Conservation (phyloP, 129 eudicot species). For the Flaveria bidentis region DNA sequence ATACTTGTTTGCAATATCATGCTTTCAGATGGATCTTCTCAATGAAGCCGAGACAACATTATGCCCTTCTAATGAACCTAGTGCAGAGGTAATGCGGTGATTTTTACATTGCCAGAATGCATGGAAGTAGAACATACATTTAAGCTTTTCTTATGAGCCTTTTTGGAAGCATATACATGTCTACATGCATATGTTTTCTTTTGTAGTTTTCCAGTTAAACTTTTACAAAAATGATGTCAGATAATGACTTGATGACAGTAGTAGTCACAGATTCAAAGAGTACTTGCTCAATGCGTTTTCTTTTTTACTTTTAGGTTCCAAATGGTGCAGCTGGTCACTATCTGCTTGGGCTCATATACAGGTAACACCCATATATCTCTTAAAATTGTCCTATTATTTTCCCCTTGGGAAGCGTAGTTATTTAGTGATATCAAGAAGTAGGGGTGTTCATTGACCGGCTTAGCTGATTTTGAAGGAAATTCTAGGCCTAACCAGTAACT, state of each 20-base stretch:
- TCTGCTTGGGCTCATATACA: conserved; percentile 96
- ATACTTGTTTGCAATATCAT: conserved; percentile 94
- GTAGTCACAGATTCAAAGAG: conserved; percentile 9
- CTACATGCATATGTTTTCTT: conserved; percentile 22
- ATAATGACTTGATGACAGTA: not conserved
- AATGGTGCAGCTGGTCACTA: conserved; percentile 99
- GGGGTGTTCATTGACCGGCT: not conserved
- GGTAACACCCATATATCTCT: conserved; percentile 43
- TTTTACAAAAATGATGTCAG: not conserved
- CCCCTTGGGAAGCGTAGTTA: not conserved
- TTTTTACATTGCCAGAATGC: conserved; percentile 11
- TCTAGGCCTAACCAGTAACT: not conserved
- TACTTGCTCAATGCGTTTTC: conserved; percentile 31
- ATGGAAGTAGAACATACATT: not conserved
- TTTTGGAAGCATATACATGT: conserved; percentile 51
- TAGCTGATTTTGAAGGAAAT: no score
- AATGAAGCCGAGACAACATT: conserved; percentile 92
- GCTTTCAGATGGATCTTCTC: conserved; percentile 96
- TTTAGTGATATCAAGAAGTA: not conserved
- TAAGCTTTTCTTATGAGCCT: not conserved
- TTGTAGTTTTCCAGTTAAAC: conserved; percentile 16
- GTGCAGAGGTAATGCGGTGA: conserved; percentile 62
- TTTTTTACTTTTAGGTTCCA: conserved; percentile 63
- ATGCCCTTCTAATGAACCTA: conserved; percentile 72
- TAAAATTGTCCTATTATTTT: not conserved